Evolutionary conservation across 176 grass and related monocot species (phyloP).

Genomic region (Oryza longistaminata): DNA sequence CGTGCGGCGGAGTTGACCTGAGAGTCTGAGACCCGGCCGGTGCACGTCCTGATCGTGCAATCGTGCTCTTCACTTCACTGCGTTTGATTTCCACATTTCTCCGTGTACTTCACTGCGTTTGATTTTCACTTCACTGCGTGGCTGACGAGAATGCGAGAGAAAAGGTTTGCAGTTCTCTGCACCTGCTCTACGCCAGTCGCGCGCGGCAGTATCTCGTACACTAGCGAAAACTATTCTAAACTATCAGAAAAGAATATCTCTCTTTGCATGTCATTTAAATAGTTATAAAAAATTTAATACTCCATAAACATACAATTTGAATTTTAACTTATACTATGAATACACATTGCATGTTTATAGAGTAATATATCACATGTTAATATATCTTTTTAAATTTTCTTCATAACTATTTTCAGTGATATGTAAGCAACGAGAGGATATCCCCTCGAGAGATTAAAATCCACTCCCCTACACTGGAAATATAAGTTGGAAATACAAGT

Average conservation of each 20-base stretch:
- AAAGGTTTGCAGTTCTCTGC: neutral
- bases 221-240: too few relatives aligned
- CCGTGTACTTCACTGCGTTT: neutral
- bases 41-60: neutral
- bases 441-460: too few relatives aligned
- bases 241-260: too few relatives aligned
- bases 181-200: neutral
- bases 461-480: neutral
- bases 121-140: neutral
- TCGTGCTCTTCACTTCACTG: constrained; percentile 2
- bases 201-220: neutral
- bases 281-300: too few relatives aligned
- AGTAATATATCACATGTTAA: too few relatives aligned
- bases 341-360: too few relatives aligned
- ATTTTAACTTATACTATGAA: too few relatives aligned
- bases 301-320: too few relatives aligned
- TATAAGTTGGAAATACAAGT: neutral
- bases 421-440: too few relatives aligned
- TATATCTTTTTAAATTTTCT: too few relatives aligned
- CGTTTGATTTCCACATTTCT: neutral
- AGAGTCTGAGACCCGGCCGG: neutral
- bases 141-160: neutral
- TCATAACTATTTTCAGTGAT: too few relatives aligned
- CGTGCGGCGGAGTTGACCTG: constrained; percentile 16
- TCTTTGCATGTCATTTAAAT: too few relatives aligned